Conservation (phyloP, 2,329 filamentous ascomycete genomes). For the Lecanicillium sp. region DNA sequence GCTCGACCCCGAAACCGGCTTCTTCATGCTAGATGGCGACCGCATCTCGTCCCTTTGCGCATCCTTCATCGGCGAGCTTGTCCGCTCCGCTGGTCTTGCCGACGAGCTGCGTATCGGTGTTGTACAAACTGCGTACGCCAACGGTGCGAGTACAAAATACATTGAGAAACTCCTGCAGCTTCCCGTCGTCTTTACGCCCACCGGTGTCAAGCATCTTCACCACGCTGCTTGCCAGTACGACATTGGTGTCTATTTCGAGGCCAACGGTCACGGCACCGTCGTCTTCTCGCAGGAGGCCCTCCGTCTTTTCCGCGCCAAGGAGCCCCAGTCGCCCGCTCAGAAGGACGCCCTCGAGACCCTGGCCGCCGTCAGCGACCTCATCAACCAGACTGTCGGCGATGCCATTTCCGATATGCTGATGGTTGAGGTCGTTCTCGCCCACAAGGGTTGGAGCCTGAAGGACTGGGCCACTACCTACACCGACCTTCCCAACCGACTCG, state of each 20-base stretch:
- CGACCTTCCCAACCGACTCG: constrained; percentile 91
- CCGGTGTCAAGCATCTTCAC: constrained; percentile 95
- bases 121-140: constrained; percentile 96
- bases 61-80: constrained; percentile 86
- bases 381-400: constrained; percentile 97
- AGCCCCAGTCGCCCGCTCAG: constrained; percentile 87
- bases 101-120: constrained; percentile 85
- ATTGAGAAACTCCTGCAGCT: constrained; percentile 82
- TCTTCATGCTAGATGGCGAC: constrained; percentile 92
- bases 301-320: constrained; percentile 67
- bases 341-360: constrained; percentile 84
- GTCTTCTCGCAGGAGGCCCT: constrained; percentile 85
- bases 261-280: constrained; percentile 94
- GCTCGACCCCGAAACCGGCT: constrained; percentile 71
- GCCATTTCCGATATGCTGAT: constrained; percentile 93
- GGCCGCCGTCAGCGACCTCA: constrained; percentile 75
- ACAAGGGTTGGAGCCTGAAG: constrained; percentile 84
- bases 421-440: constrained; percentile 90
- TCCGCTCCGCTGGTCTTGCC: constrained; percentile 70
- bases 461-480: constrained; percentile 93
- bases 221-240: constrained; percentile 95
- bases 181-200: constrained; percentile 87
- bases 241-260: constrained; percentile 96
- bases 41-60: constrained; percentile 93
- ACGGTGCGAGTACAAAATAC: constrained; percentile 89